Conservation (phyloP, 2,329 filamentous ascomycete species). For the Colletotrichum acutatum region DNA sequence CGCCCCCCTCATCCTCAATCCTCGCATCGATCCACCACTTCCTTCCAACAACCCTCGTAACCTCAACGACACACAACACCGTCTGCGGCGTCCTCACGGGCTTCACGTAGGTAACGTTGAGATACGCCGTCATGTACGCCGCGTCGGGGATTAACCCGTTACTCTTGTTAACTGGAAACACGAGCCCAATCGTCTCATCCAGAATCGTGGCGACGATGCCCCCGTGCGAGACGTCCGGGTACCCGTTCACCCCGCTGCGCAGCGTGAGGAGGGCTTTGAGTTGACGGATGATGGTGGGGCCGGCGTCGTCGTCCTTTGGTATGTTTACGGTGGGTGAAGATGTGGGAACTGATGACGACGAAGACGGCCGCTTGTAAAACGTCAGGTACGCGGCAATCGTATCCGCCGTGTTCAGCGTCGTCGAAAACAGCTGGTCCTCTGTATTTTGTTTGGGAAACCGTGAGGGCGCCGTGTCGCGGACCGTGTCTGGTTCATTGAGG, state of each 20-base stretch:
- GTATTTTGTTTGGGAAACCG: slow-evolving; percentile 43
- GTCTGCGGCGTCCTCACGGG: slow-evolving; percentile 45
- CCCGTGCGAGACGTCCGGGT: slow-evolving; percentile 48
- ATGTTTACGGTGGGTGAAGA: too few species aligned
- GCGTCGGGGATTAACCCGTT: slow-evolving; percentile 40
- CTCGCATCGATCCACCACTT: slow-evolving; percentile 48
- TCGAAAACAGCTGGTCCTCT: slow-evolving; percentile 48
- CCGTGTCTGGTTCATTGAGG: slow-evolving; percentile 41
- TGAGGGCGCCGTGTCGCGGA: slow-evolving; percentile 47
- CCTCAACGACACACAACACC: slow-evolving; percentile 45
- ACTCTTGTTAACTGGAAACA: slow-evolving; percentile 51
- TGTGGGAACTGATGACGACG: neutral
- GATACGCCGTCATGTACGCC: slow-evolving; percentile 47
- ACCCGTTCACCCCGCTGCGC: slow-evolving; percentile 48
- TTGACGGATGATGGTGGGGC: slow-evolving; percentile 43
- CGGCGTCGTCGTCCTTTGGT: slow-evolving; percentile 12
- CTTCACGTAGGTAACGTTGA: slow-evolving; percentile 49
- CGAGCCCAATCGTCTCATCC: slow-evolving; percentile 50
- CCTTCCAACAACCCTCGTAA: slow-evolving; percentile 46
- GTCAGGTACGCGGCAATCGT: slow-evolving; percentile 48
- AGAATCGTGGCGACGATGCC: slow-evolving; percentile 49
- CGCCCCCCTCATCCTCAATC: slow-evolving; percentile 44
- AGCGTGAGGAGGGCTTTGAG: slow-evolving; percentile 46
- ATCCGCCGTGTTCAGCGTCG: slow-evolving; percentile 43
- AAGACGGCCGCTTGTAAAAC: slow-evolving; percentile 42